These are phyloP conservation scores for Salvia hispanica DNA, from an alignment of 257 asterid species.

Conservation along the genomic window DNA sequence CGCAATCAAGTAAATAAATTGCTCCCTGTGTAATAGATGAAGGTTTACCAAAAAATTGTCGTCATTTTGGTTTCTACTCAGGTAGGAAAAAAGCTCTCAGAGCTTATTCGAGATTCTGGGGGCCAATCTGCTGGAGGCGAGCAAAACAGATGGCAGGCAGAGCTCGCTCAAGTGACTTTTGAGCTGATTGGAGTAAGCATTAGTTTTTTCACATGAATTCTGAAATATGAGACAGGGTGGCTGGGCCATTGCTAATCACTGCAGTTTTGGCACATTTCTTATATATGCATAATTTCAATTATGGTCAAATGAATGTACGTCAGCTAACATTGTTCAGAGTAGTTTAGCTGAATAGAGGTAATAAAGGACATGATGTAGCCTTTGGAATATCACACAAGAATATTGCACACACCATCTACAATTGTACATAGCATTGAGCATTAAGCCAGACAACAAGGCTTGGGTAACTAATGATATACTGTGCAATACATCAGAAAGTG, in stretches of 20 bases:
- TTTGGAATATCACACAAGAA: background rate
- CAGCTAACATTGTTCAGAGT: background rate
- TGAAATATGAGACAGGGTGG: background rate
- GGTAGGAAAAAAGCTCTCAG: constrained; percentile 91
- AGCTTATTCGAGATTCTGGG: constrained; percentile 96
- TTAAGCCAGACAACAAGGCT: background rate
- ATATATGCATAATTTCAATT: constrained; percentile 12
- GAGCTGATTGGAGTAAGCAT: constrained; percentile 91
- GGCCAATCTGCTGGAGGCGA: constrained; percentile 78
- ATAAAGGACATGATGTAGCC: background rate
- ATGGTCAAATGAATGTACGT: constrained; percentile 3
- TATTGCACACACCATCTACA: background rate
- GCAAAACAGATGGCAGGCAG: constrained; percentile 92
- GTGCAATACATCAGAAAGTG: constrained; percentile 1
- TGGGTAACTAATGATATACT: background rate
- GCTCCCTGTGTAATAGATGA: background rate
- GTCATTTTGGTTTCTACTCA: constrained; percentile 34
- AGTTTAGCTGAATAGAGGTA: constrained; percentile 17
- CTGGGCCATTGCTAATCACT: constrained; percentile 4
- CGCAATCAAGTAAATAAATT: background rate
- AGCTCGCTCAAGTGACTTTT: constrained; percentile 88
- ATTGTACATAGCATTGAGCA: background rate
- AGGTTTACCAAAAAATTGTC: constrained; percentile 11
- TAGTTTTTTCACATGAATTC: background rate
- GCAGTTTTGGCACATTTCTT: constrained; percentile 5